Conservation (phyloP, 2,329 filamentous ascomycete genomes). For the Corynespora cassiicola region DNA sequence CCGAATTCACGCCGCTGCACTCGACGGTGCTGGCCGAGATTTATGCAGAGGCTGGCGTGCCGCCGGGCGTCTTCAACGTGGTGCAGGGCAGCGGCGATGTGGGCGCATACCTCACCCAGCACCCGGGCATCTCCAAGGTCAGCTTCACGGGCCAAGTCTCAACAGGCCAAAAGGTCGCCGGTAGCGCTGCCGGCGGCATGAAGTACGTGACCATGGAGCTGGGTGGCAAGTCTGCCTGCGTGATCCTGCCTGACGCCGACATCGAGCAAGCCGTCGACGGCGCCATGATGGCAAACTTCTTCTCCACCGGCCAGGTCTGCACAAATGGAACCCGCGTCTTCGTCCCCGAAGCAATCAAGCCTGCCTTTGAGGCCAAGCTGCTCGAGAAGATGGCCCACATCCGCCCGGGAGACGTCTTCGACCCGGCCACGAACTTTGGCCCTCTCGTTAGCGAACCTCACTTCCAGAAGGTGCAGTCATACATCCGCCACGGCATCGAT, state of each 20-base stretch:
- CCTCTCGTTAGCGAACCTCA: constrained; percentile 79
- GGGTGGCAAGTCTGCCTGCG: constrained; percentile 82
- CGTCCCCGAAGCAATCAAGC: constrained; percentile 70
- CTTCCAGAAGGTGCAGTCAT: constrained; percentile 76
- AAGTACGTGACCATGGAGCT: constrained; percentile 94
- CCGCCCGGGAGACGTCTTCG: constrained; percentile 75
- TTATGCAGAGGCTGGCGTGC: constrained; percentile 79
- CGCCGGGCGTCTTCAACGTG: constrained; percentile 85
- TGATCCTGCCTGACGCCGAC: constrained; percentile 81
- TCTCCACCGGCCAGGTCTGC: constrained; percentile 88
- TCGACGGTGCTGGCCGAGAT: constrained; percentile 76
- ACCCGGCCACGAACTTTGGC: constrained; percentile 79
- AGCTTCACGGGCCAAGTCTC: constrained; percentile 88
- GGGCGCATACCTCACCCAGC: constrained; percentile 75
- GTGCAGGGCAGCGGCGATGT: constrained; percentile 81
- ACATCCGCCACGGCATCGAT: constrained; percentile 78
- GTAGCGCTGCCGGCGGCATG: constrained; percentile 76
- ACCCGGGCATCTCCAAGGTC: constrained; percentile 79
- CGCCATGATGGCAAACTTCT: constrained; percentile 95
- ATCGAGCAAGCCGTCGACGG: constrained; percentile 83
- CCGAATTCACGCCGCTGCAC: constrained; percentile 86
- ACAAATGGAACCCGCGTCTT: constrained; percentile 92
- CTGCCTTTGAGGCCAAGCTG: constrained; percentile 71
- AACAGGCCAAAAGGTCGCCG: constrained; percentile 83
- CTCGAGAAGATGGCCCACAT: constrained; percentile 73